phyloP scores from a whole-genome alignment of 345 rosid genomes.

The Odontarrhena argentea region DNA sequence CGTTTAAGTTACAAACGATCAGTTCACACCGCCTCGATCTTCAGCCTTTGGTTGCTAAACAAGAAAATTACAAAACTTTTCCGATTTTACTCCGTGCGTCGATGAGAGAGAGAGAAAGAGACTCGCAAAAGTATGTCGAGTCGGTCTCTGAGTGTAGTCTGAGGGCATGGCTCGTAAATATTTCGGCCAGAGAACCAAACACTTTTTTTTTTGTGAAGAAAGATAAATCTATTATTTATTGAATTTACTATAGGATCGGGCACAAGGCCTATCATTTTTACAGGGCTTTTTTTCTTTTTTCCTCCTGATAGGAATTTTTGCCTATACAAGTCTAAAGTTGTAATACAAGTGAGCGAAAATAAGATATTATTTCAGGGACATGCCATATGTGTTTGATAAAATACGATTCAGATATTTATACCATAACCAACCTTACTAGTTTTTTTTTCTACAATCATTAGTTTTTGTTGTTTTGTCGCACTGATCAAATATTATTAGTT shows the following conservation, averaged over 20 bases:
- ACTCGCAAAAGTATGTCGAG: background rate
- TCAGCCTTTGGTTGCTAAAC: constrained; percentile 1
- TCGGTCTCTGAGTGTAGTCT: constrained; percentile 6
- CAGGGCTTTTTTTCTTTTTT: too few relatives aligned
- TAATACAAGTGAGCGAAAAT: background rate
- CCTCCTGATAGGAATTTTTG: too few relatives aligned
- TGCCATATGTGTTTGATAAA: constrained; percentile 31
- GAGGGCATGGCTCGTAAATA: constrained; percentile 25
- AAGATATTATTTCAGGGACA: constrained; percentile 1
- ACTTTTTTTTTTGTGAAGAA: background rate
- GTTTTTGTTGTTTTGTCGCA: background rate
- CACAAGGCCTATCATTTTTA: too few relatives aligned
- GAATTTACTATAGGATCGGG: background rate
- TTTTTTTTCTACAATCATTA: constrained; percentile 17
- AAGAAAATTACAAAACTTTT: background rate
- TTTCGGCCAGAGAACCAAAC: background rate
- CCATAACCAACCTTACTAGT: constrained; percentile 1
- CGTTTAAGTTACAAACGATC: constrained; percentile 25
- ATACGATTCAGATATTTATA: constrained; percentile 31
- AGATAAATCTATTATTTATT: background rate
- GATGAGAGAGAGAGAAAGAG: constrained; percentile 9
- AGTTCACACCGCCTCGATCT: constrained; percentile 8
- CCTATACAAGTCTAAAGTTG: too few relatives aligned
- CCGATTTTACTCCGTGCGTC: background rate
- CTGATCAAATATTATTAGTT: too few relatives aligned